A percentile compares a stretch with the other conserved stretches of the same genome.
Evolutionary conservation across 1,284 basidiomycete genomes (phyloP).

Genomic region (Chondrostereum purpureum): DNA sequence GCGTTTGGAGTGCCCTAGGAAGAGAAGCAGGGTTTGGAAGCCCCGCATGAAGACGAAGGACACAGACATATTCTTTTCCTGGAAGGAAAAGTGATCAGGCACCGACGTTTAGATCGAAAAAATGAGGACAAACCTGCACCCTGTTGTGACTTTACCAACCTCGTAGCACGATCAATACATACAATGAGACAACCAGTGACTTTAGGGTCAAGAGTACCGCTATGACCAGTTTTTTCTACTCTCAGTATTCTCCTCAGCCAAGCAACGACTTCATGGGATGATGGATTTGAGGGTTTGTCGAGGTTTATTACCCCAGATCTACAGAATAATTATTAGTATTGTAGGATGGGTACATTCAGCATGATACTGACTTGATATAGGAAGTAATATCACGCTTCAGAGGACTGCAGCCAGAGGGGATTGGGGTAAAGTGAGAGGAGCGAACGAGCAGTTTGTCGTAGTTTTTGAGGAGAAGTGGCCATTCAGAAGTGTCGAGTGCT

Average conservation of each 20-base stretch:
- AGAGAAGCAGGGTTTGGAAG: conserved; percentile 82
- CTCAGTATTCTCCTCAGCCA: conserved; percentile 96
- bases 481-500: conserved; percentile 89
- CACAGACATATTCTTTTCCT: conserved; percentile 99
- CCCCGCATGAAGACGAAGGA: conserved; percentile 85
- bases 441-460: conserved; percentile 95
- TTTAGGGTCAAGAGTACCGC: conserved; percentile 97
- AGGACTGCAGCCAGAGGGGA: conserved; percentile 85
- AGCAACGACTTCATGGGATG: conserved; percentile 99
- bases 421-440: conserved; percentile 97
- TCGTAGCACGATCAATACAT: conserved; percentile 98
- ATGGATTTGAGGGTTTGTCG: conserved; percentile 99
- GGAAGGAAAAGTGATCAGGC: too few relatives aligned
- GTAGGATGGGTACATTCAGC: conserved; percentile 1
- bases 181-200: conserved; percentile 99
- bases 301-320: conserved; percentile 98
- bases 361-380: conserved; percentile 87
- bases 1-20: conserved; percentile 90
- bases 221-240: conserved; percentile 97
- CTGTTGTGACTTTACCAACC: conserved; percentile 98
- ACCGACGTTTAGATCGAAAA: too few relatives aligned
- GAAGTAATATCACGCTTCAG: conserved; percentile 87
- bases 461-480: conserved; percentile 98
- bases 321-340: conserved; percentile 10
- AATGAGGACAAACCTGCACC: conserved; percentile 83